Conservation (phyloP, 345 rosid genomes). For the Salix caprea region DNA sequence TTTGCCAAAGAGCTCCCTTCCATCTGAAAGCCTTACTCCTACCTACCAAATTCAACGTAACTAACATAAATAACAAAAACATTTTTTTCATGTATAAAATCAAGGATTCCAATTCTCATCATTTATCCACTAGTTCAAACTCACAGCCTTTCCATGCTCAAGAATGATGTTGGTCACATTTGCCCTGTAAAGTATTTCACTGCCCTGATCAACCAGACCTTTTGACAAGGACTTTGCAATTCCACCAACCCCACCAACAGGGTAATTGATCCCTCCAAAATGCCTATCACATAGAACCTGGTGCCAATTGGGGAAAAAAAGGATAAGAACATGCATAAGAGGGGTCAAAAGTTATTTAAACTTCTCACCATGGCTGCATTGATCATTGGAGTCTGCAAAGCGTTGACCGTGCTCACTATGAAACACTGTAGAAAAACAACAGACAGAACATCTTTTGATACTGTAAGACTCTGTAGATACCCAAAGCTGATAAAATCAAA, state of each 20-base stretch:
- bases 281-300: slow-evolving; percentile 96
- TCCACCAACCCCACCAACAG: slow-evolving; percentile 94
- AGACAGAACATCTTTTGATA: slow-evolving; percentile 1
- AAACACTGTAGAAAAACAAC: slow-evolving; percentile 65
- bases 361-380: slow-evolving; percentile 83
- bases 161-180: slow-evolving; percentile 67
- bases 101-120: slow-evolving; percentile 2
- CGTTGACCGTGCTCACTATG: slow-evolving; percentile 88
- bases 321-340: neutral
- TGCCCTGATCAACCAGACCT: slow-evolving; percentile 72
- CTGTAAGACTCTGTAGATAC: neutral
- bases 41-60: slow-evolving; percentile 42
- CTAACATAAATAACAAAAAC: slow-evolving; percentile 12
- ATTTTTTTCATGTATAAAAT: neutral
- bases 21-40: slow-evolving; percentile 84
- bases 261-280: slow-evolving; percentile 95
- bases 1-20: slow-evolving; percentile 66
- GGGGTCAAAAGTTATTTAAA: slow-evolving; percentile 2
- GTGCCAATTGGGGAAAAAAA: slow-evolving; percentile 14
- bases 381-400: slow-evolving; percentile 90
- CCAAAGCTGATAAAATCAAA: neutral
- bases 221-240: slow-evolving; percentile 77
- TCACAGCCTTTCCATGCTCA: slow-evolving; percentile 79
- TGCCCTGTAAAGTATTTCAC: slow-evolving; percentile 82
- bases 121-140: slow-evolving; percentile 25